phyloP scores from a whole-genome alignment of 352 stramenopile genomes.

The Globisporangium cylindrosporum region DNA sequence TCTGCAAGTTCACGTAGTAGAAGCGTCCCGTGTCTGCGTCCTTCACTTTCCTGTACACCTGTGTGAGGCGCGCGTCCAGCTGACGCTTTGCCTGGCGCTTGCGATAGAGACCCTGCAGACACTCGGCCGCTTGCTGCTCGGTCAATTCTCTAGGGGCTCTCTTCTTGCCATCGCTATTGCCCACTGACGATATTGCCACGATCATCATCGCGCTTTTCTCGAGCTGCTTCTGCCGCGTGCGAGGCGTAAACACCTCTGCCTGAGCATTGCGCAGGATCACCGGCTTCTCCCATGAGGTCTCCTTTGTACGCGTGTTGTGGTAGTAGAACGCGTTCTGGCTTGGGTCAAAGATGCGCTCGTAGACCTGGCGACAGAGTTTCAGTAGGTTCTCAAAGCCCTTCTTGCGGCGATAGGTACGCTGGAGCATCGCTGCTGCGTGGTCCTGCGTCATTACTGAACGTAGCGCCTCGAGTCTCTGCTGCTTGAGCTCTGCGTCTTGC shows the following conservation, averaged over 20 bases:
- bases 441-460: slow-evolving; percentile 26
- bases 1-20: slow-evolving; percentile 79
- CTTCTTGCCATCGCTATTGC: not conserved
- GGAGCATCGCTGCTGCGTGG: slow-evolving; percentile 48
- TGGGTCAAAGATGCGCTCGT: slow-evolving; percentile 71
- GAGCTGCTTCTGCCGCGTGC: slow-evolving; percentile 40
- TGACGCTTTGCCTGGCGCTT: slow-evolving; percentile 41
- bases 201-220: slow-evolving; percentile 21
- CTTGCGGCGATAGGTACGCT: slow-evolving; percentile 48
- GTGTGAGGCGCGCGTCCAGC: slow-evolving; percentile 31
- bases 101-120: slow-evolving; percentile 61
- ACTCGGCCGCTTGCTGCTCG: slow-evolving; percentile 37
- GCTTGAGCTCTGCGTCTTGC: slow-evolving; percentile 10
- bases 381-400: slow-evolving; percentile 45
- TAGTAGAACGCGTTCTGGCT: slow-evolving; percentile 59
- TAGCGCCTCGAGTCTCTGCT: slow-evolving; percentile 2
- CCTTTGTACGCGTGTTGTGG: slow-evolving; percentile 73
- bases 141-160: slow-evolving; percentile 31
- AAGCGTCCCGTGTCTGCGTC: slow-evolving; percentile 44
- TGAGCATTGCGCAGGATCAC: slow-evolving; percentile 36
- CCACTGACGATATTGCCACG: not conserved
- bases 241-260: slow-evolving; percentile 49
- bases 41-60: slow-evolving; percentile 56
- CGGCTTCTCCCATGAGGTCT: slow-evolving; percentile 69
- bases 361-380: slow-evolving; percentile 44